Percentiles rank a stretch among this genome's conserved stretches.
These are phyloP conservation scores for Huntiella savannae DNA, from an alignment of 2,329 filamentous ascomycete species.

Conservation along the genomic window DNA sequence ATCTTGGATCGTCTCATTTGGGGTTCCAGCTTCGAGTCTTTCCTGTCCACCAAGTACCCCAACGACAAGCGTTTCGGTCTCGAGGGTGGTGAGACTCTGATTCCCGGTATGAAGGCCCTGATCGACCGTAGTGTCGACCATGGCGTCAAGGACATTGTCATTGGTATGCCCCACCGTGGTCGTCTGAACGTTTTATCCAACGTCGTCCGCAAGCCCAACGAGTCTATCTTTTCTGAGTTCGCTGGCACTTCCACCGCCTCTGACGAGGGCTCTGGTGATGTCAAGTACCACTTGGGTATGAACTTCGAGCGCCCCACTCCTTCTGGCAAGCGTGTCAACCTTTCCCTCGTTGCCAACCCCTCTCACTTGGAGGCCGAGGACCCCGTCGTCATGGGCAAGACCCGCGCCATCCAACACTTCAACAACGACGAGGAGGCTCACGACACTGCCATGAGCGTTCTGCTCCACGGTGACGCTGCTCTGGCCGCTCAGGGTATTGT, in stretches of 20 bases:
- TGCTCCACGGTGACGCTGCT: conserved; percentile 92
- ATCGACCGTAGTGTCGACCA: conserved; percentile 98
- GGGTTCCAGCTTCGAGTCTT: conserved; percentile 93
- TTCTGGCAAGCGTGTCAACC: conserved; percentile 96
- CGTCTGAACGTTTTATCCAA: conserved; percentile 96
- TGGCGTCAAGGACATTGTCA: conserved; percentile 96
- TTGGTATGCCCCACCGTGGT: conserved; percentile 97
- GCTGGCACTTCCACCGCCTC: conserved; percentile 70
- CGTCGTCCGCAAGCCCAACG: conserved; percentile 96
- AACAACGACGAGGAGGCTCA: conserved; percentile 90
- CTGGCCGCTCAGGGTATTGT: conserved; percentile 94
- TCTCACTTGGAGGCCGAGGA: conserved; percentile 97
- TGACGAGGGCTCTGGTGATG: conserved; percentile 93
- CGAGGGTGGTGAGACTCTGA: conserved; percentile 89
- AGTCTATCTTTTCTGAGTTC: conserved; percentile 98
- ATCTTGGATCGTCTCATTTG: conserved; percentile 96
- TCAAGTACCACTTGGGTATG: conserved; percentile 99
- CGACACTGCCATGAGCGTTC: conserved; percentile 78
- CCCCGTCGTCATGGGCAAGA: conserved; percentile 92
- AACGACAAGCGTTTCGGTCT: conserved; percentile 99
- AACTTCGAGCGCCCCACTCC: conserved; percentile 98
- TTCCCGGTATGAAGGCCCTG: conserved; percentile 96
- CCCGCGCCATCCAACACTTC: conserved; percentile 94
- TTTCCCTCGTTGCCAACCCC: conserved; percentile 93
- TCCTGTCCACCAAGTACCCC: conserved; percentile 92